Evolutionary conservation across 192 early-diverging fungal genomes (phyloP), one percentile per base, ranked within the genome.

Genomic region (Spinellus fusiger): DNA sequence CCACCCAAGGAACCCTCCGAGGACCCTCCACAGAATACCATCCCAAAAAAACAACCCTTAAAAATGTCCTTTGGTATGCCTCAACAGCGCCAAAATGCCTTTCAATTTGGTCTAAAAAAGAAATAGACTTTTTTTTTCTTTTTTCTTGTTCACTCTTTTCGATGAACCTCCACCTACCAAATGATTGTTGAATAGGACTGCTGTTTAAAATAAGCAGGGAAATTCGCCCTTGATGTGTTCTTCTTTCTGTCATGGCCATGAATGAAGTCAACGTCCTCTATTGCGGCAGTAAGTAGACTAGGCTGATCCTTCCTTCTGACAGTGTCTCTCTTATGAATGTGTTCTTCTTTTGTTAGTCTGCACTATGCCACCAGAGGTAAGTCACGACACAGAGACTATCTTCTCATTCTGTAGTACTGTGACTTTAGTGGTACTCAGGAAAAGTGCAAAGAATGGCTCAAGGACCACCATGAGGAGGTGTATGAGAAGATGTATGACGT

Each of bases 371-470:
- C 73, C 70, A 54, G 76, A 78, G 59, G 76, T 78, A 66, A 26
- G 23, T 32, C 31, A 32, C 25, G 18, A 4, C 58, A 16, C 10
- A 5, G 16, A 22, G 44, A 16, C 44, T 13, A 34, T 26, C 34
- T 34, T 56, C 35, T 26, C 5, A 37, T 44, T 51, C 23, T 50
- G 22, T 65, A 92, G 89, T 98, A 92, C 76, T 98, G 95, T 78
- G 92, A 92, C 78, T 94, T 89, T 57, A 82, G 87, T n/a, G 84
- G 87, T 25, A 87, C 89, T 16, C 72, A 80, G 37, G 85, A 87
- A 55, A 87, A 90, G 65, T 98, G 91, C 73, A 86, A 91, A 62
- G 61, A 76, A 49, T 93, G 90, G 91, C 76, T 94, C 32, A 66
- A 77, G 28, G 72, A 74, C 22, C 74, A 77, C 5, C 68, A 93